Evolutionary conservation across 768 basidiomycete genomes (phyloP), one percentile per base, ranked within the genome.

Genomic region (Podaxis mareebaensis): DNA sequence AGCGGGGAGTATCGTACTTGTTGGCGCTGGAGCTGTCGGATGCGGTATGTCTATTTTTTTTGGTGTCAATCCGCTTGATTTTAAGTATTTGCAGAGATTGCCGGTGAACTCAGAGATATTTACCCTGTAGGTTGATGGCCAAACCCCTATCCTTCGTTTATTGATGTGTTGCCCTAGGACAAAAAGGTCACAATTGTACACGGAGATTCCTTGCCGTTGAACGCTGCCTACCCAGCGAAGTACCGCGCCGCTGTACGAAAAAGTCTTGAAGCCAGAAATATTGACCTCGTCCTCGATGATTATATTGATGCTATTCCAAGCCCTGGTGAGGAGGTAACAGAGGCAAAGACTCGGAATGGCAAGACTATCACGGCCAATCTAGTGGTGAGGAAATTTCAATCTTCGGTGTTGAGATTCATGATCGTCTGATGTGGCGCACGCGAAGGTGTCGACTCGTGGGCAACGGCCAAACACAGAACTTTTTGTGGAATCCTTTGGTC

Each of bases 121-220:
- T 78, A 68, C 59, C 79, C 79, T 33, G 79, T 80, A 65, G 8
- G 77, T 46, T 7, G n/a, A 10, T 10, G 5, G 17, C 49, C 8
- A 3, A 24, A 12, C 49, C 8, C 13, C 22, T 68, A 12, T 68
- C 68, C 17, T 36, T 26, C 11, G 40, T 13, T 1, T 36, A 17
- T 48, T 65, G 17, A 64, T 33, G 17, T 20, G 20, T 11, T 40
- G 33, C 11, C 10, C 4, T 53, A 78, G 76, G 61, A 68, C 17
- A 85, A 80, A 64, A 68, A 71, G 36, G 78, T 89, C 28, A 86
- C 85, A n/a, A 75, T 90, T 42, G 80, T 89, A 3, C 88, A 90
- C 13, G 76, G 79, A 36, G 74, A 77, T 39, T 57, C 58, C 1
- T 68, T 75, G 30, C 77, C 88, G 30, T 72, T 89, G 63, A 87